A percentile compares a stretch with the other conserved stretches of the same genome.
These are phyloP conservation scores for Cucurbita argyrosperma DNA, from an alignment of 306 rosid species.

Conservation along the genomic window DNA sequence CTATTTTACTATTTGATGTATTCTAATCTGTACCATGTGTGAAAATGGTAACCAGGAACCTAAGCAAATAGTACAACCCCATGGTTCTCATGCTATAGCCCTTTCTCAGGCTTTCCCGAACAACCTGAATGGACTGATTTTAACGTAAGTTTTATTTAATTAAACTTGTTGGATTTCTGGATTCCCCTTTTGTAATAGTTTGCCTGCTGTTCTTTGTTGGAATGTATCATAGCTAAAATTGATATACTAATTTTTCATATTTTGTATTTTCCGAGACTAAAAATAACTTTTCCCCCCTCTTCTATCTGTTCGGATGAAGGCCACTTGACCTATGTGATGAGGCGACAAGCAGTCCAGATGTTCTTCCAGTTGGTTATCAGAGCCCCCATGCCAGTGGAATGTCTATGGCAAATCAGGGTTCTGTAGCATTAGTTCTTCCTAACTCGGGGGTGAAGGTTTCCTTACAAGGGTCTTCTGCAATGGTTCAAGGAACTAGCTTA, in stretches of 20 bases:
- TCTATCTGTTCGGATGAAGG: conserved; percentile 48
- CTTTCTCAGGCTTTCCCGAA: conserved; percentile 61
- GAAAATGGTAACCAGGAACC: conserved; percentile 59
- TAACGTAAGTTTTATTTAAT: conserved; percentile 52
- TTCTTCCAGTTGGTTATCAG: conserved; percentile 49
- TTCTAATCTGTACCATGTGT: conserved; percentile 14
- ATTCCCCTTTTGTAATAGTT: neutral
- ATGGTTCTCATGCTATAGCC: conserved; percentile 54
- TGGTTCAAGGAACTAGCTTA: conserved; percentile 47
- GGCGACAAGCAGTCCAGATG: conserved; percentile 50
- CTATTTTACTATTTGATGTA: neutral
- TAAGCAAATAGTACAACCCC: conserved; percentile 48
- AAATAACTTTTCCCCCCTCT: neutral
- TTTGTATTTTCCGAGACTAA: neutral
- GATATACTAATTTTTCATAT: neutral
- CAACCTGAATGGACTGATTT: conserved; percentile 53
- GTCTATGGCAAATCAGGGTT: conserved; percentile 58
- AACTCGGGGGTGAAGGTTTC: conserved; percentile 52
- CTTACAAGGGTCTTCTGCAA: conserved; percentile 59
- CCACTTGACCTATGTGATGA: conserved; percentile 90
- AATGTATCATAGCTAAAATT: neutral
- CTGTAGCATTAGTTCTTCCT: conserved; percentile 43
- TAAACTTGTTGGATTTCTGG: neutral
- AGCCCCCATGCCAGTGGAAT: conserved; percentile 57
- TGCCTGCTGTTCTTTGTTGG: neutral